A percentile compares a stretch with the other conserved stretches of the same genome.
These are phyloP conservation scores for Centella asiatica DNA, from an alignment of 129 eudicot genomes.

Conservation along the genomic window DNA sequence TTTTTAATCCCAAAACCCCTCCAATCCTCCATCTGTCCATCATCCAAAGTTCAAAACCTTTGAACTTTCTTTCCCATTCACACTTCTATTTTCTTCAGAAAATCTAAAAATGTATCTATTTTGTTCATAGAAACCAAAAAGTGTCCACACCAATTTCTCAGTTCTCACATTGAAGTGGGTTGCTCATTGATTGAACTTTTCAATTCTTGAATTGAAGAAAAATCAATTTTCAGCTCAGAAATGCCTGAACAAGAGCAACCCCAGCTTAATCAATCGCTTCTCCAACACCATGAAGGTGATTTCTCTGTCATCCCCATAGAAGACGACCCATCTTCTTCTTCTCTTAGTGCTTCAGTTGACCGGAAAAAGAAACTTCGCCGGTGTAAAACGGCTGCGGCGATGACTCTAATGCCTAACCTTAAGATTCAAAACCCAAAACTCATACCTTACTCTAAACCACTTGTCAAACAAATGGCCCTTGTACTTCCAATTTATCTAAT, in stretches of 20 bases:
- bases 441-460: conserved; percentile 12
- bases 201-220: conserved; percentile 21
- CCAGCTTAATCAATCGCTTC: conserved; percentile 13
- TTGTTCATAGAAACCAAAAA: too few relatives aligned
- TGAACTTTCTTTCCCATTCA: too few relatives aligned
- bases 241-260: conserved; percentile 1
- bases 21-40: too few relatives aligned
- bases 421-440: conserved; percentile 20
- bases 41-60: too few relatives aligned
- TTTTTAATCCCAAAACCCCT: too few relatives aligned
- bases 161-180: background rate
- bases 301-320: background rate
- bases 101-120: too few relatives aligned
- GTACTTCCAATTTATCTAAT: conserved; percentile 34
- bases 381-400: conserved; percentile 39
- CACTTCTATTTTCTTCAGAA: too few relatives aligned
- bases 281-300: conserved; percentile 8
- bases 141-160: too few relatives aligned
- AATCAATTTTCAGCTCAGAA: conserved; percentile 15
- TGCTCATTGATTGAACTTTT: background rate
- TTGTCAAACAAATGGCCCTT: conserved; percentile 31
- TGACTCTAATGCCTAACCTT: conserved; percentile 25
- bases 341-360: background rate
- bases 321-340: conserved; percentile 5
- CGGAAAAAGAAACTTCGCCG: conserved; percentile 22